phyloP scores from a whole-genome alignment of 225 moss, liverwort and hornwort genomes.

The Rhytidiadelphus loreus region DNA sequence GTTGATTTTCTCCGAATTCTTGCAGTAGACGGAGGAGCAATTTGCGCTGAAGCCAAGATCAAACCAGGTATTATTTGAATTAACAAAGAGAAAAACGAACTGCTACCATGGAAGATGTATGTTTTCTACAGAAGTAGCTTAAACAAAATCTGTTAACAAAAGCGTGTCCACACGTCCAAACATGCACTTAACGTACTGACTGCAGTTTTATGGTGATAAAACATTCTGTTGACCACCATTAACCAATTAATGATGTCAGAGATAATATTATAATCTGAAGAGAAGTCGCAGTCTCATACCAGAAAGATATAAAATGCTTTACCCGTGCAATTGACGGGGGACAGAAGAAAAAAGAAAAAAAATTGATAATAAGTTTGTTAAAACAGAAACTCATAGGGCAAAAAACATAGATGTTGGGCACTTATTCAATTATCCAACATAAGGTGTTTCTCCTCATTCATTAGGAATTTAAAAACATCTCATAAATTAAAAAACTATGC shows the following conservation, averaged over 20 bases:
- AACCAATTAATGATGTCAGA: background rate
- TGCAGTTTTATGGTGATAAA: background rate
- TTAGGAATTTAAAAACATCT: background rate
- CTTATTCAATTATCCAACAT: background rate
- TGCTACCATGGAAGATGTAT: background rate
- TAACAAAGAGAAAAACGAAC: background rate
- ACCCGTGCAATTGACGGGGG: background rate
- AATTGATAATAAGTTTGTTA: background rate
- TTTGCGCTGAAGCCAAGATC: conserved; percentile 24
- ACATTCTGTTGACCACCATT: background rate
- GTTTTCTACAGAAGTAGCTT: background rate
- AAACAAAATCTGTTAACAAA: background rate
- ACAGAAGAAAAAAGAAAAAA: background rate
- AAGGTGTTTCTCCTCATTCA: background rate
- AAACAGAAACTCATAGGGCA: background rate
- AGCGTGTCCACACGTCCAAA: background rate
- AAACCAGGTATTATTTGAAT: background rate
- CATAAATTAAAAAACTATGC: background rate
- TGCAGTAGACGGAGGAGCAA: conserved; percentile 37
- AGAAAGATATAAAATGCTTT: background rate
- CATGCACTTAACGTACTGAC: background rate
- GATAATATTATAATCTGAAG: background rate
- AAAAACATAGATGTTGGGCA: background rate
- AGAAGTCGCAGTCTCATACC: background rate
- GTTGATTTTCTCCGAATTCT: conserved; percentile 45